phyloP scores from a whole-genome alignment of 352 stramenopile genomes.

The Phytopythium montanum region DNA sequence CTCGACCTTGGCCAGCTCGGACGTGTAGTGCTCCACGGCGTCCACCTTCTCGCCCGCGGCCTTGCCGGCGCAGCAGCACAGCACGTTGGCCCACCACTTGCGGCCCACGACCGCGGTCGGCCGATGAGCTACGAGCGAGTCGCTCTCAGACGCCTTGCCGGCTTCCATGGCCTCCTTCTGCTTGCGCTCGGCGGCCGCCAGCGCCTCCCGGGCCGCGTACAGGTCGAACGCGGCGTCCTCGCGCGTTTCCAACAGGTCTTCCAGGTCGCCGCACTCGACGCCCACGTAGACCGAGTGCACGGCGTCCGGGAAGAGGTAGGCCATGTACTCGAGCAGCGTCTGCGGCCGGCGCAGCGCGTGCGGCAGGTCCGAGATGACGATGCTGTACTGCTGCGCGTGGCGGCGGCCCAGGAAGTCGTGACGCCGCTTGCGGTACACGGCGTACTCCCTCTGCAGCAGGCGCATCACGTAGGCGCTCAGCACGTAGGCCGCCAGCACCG shows the following conservation, averaged over 20 bases:
- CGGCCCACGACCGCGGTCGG: slow-evolving; percentile 34
- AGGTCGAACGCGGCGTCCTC: slow-evolving; percentile 44
- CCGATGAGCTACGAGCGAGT: slow-evolving; percentile 23
- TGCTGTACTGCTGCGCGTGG: slow-evolving; percentile 64
- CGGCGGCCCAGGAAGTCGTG: slow-evolving; percentile 60
- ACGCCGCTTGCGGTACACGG: slow-evolving; percentile 51
- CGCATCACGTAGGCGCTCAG: slow-evolving; percentile 56
- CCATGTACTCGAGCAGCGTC: slow-evolving; percentile 61
- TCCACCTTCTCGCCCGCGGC: slow-evolving; percentile 38
- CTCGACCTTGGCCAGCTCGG: slow-evolving; percentile 48
- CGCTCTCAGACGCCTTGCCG: slow-evolving; percentile 16
- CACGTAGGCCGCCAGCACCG: slow-evolving; percentile 44
- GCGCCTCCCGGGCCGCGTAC: slow-evolving; percentile 44
- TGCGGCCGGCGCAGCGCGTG: slow-evolving; percentile 42
- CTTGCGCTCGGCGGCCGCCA: slow-evolving; percentile 23
- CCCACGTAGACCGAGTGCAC: slow-evolving; percentile 70
- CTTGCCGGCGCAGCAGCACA: slow-evolving; percentile 26
- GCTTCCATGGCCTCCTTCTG: slow-evolving; percentile 11
- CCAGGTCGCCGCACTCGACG: slow-evolving; percentile 58
- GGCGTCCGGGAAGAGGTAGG: slow-evolving; percentile 58
- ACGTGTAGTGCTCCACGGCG: slow-evolving; percentile 53
- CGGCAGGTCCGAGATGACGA: slow-evolving; percentile 68
- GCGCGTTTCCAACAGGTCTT: slow-evolving; percentile 52
- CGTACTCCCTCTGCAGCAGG: slow-evolving; percentile 52
- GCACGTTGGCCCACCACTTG: slow-evolving; percentile 27